Conservation (phyloP, 768 basidiomycete genomes). For the Daedaleopsis nitida region DNA sequence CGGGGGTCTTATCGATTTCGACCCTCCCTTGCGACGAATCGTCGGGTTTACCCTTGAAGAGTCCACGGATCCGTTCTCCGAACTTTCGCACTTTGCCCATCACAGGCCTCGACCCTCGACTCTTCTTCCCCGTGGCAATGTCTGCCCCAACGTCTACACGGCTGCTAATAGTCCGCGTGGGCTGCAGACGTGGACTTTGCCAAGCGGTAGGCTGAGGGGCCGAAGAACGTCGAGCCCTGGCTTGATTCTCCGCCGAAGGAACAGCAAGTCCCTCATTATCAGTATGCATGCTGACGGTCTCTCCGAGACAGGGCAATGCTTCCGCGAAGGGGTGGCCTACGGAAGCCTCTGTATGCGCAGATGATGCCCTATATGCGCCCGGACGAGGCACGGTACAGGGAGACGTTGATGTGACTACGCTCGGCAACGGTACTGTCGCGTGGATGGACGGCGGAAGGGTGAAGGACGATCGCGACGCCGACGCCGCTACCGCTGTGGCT, state of each 20-base stretch:
- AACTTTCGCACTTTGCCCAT: constrained; percentile 18
- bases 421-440: background rate
- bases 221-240: constrained; percentile 6
- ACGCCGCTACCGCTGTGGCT: constrained; percentile 17
- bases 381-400: background rate
- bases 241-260: background rate
- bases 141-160: constrained; percentile 18
- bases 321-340: background rate
- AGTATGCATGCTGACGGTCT: background rate
- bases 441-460: constrained; percentile 26
- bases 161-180: constrained; percentile 11
- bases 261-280: background rate
- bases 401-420: background rate
- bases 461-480: constrained; percentile 10
- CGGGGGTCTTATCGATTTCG: background rate
- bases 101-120: constrained; percentile 5
- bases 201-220: constrained; percentile 7
- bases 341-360: background rate
- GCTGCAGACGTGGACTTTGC: background rate
- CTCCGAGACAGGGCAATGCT: too few species aligned
- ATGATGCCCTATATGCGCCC: background rate
- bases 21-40: constrained; percentile 6
- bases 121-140: background rate
- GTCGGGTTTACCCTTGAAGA: constrained; percentile 27
- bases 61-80: constrained; percentile 15